A percentile compares a stretch with the other conserved stretches of the same genome.
Evolutionary conservation across 192 early-diverging fungal species (phyloP).

Genomic region (Jimgerdemannia lactiflua): DNA sequence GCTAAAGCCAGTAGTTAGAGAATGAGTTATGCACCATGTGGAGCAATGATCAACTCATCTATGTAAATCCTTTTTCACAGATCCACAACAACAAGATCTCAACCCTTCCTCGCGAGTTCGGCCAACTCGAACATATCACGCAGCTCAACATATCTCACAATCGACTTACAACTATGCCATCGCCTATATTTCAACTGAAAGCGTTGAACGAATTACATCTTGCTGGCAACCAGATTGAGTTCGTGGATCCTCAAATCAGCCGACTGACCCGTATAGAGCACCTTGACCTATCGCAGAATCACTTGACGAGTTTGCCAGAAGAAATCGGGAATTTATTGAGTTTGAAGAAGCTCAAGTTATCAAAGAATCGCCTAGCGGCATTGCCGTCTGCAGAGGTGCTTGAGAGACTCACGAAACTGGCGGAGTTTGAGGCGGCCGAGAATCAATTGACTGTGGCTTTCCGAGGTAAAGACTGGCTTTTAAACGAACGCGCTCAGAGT

Average conservation of each 20-base stretch:
- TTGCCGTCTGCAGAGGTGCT: slow-evolving; percentile 29
- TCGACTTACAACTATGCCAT: slow-evolving; percentile 33
- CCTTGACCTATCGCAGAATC: slow-evolving; percentile 39
- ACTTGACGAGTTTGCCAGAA: slow-evolving; percentile 30
- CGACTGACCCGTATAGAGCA: slow-evolving; percentile 28
- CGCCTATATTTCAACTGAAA: slow-evolving; percentile 5
- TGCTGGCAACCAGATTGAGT: slow-evolving; percentile 34
- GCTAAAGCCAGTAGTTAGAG: no score
- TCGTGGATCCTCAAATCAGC: slow-evolving; percentile 22
- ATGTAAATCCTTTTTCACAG: slow-evolving; percentile 3
- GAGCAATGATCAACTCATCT: no score
- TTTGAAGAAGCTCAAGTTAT: slow-evolving; percentile 33
- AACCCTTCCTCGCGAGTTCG: slow-evolving; percentile 35
- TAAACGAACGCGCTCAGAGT: background rate
- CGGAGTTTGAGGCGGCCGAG: slow-evolving; percentile 35
- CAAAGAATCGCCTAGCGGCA: slow-evolving; percentile 36
- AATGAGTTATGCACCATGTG: no score
- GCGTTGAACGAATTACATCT: slow-evolving; percentile 34
- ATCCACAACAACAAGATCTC: slow-evolving; percentile 37
- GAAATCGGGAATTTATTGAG: slow-evolving; percentile 30
- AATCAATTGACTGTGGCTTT: slow-evolving; percentile 34
- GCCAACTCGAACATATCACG: slow-evolving; percentile 24
- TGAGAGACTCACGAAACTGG: slow-evolving; percentile 36
- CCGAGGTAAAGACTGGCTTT: slow-evolving; percentile 2
- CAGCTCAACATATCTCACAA: slow-evolving; percentile 38